These are phyloP conservation scores for Botrytis paeoniae DNA, from an alignment of 2,329 filamentous ascomycete genomes.

Conservation along the genomic window DNA sequence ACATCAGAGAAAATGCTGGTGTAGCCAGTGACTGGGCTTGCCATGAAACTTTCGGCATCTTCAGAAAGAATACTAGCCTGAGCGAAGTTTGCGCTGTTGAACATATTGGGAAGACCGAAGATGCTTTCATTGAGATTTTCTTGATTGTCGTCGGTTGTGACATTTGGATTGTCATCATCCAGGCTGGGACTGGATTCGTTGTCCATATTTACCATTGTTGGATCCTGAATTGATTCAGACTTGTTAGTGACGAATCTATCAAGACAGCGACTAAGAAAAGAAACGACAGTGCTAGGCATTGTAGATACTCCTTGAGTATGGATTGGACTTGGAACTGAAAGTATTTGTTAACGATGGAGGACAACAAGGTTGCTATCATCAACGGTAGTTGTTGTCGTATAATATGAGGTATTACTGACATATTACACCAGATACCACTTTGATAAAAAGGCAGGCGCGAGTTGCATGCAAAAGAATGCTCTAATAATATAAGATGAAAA, in stretches of 20 bases:
- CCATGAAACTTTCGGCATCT: neutral
- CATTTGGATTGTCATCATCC: neutral
- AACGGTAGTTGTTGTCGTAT: neutral
- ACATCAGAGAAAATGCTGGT: neutral
- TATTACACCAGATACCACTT: too few relatives aligned
- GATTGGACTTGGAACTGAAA: too few relatives aligned
- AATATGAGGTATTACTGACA: neutral
- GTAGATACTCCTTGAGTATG: too few relatives aligned
- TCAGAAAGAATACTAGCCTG: neutral
- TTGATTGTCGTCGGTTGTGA: neutral
- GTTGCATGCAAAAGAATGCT: too few relatives aligned
- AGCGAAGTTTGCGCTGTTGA: slow-evolving; percentile 6
- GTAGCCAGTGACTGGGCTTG: neutral
- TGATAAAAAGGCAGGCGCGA: neutral
- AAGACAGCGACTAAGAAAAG: neutral
- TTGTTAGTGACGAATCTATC: neutral
- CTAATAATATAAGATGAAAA: too few relatives aligned
- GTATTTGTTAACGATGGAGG: neutral
- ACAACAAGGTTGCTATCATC: neutral
- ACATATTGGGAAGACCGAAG: neutral
- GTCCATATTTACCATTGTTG: neutral
- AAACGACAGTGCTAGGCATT: neutral
- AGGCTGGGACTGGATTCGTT: neutral
- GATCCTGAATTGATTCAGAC: neutral
- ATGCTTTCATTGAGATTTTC: neutral